phyloP scores from a whole-genome alignment of 2,329 filamentous ascomycete genomes.

The Thelonectria blattea region DNA sequence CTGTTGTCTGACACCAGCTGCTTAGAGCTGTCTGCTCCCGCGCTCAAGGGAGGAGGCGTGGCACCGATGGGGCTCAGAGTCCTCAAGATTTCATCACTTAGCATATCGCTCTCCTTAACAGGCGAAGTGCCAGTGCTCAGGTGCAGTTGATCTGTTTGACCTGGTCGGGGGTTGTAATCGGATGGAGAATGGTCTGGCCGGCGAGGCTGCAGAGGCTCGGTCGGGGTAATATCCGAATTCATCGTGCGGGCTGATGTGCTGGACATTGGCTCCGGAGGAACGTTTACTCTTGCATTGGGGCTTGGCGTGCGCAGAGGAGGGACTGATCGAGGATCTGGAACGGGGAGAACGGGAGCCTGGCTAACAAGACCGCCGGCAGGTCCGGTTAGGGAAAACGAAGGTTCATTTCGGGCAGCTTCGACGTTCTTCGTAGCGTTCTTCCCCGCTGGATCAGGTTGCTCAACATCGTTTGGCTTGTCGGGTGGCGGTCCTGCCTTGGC shows the following conservation, averaged over 20 bases:
- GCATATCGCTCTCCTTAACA: conserved; percentile 71
- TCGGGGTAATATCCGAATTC: conserved; percentile 45
- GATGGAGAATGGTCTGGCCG: conserved; percentile 44
- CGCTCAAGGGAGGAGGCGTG: conserved; percentile 18
- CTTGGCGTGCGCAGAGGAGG: conserved; percentile 45
- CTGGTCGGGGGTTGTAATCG: conserved; percentile 44
- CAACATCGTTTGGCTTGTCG: background rate
- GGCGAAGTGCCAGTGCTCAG: conserved; percentile 58
- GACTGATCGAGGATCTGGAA: conserved; percentile 35
- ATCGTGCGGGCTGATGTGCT: conserved; percentile 8
- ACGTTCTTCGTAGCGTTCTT: background rate
- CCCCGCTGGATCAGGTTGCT: background rate
- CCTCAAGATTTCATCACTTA: conserved; percentile 77
- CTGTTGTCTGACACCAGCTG: conserved; percentile 27
- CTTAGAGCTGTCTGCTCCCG: conserved; percentile 25
- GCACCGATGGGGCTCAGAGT: conserved; percentile 62
- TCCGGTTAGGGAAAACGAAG: background rate
- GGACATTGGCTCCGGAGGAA: conserved; percentile 10
- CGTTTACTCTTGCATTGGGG: conserved; percentile 30
- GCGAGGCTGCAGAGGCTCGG: conserved; percentile 53
- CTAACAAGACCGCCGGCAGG: conserved; percentile 1
- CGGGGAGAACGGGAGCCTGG: conserved; percentile 24
- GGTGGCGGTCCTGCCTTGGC: conserved; percentile 25
- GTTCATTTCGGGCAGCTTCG: background rate
- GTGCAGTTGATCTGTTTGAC: conserved; percentile 50